Conservation (phyloP, 2,329 filamentous ascomycete species). For the Pestalotiopsis sp. region DNA sequence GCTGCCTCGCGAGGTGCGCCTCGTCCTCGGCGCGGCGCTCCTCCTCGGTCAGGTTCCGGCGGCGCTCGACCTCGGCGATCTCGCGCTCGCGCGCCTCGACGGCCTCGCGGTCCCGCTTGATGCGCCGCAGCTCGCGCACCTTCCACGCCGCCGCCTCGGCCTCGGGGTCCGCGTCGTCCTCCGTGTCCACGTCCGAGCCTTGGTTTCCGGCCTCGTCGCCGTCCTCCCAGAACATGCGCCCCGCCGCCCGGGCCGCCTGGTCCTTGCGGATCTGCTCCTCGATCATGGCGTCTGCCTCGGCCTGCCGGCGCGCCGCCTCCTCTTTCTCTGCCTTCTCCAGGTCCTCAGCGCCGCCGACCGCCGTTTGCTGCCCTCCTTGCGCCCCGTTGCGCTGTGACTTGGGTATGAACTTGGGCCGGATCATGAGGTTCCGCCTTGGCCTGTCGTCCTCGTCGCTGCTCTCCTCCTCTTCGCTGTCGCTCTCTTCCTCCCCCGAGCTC, state of each 20-base stretch:
- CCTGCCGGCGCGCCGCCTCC: conserved; percentile 67
- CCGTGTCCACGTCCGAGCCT: conserved; percentile 81
- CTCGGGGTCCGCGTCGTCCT: conserved; percentile 82
- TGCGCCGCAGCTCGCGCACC: conserved; percentile 83
- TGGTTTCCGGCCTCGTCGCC: conserved; percentile 52
- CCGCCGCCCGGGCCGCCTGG: conserved; percentile 71
- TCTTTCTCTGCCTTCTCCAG: conserved; percentile 49
- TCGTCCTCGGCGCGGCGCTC: conserved; percentile 86
- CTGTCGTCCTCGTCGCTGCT: conserved; percentile 59
- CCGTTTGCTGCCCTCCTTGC: conserved; percentile 3
- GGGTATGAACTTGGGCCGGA: conserved; percentile 66
- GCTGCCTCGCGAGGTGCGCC: conserved; percentile 74
- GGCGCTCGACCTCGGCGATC: conserved; percentile 84
- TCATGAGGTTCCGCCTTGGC: conserved; percentile 58
- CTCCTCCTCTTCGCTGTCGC: conserved; percentile 39
- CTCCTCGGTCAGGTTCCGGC: conserved; percentile 82
- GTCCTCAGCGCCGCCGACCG: conserved; percentile 32
- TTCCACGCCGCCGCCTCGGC: conserved; percentile 94
- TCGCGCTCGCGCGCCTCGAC: conserved; percentile 86
- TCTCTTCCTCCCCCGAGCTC: conserved; percentile 33
- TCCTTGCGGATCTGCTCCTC: conserved; percentile 88
- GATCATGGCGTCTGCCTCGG: conserved; percentile 76
- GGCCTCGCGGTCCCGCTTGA: conserved; percentile 82
- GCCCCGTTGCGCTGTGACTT: conserved; percentile 53
- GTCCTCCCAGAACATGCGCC: conserved; percentile 87